Conservation (phyloP, 108 stramenopile genomes). For the Cyclotella baltica region DNA sequence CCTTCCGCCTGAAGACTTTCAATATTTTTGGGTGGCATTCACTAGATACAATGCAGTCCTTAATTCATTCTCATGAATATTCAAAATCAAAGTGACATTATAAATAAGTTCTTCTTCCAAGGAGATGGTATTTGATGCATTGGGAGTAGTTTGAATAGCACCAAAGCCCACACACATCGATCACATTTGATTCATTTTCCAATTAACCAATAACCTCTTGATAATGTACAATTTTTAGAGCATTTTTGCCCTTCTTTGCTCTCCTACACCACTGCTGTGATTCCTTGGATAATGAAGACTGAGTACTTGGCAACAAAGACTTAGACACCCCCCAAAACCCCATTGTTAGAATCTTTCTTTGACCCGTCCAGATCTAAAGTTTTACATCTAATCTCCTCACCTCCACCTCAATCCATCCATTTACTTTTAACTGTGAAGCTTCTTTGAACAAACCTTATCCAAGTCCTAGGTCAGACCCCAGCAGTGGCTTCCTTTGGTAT, state of each 20-base stretch:
- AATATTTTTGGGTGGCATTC: conserved; percentile 57
- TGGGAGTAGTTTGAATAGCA: background rate
- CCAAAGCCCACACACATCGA: conserved; percentile 85
- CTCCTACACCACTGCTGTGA: conserved; percentile 46
- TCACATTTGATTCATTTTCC: conserved; percentile 46
- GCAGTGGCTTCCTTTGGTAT: no score
- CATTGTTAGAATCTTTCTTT: conserved; percentile 9
- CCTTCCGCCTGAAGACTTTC: conserved; percentile 61
- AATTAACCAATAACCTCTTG: conserved; percentile 59
- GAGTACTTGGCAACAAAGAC: conserved; percentile 68
- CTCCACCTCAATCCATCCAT: conserved; percentile 83
- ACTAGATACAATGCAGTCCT: conserved; percentile 69
- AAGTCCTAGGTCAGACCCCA: conserved; percentile 88
- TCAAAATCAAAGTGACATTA: conserved; percentile 80
- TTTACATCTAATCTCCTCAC: conserved; percentile 66
- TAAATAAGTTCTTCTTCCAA: conserved; percentile 87
- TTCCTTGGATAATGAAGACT: conserved; percentile 68
- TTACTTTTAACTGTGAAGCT: conserved; percentile 73
- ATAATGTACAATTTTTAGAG: conserved; percentile 68
- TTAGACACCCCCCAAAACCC: conserved; percentile 36
- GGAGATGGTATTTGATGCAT: conserved; percentile 24
- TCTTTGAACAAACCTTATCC: conserved; percentile 92
- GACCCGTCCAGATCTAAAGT: conserved; percentile 24
- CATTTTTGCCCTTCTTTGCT: conserved; percentile 30
- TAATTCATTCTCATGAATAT: conserved; percentile 80